Evolutionary conservation across 345 rosid species (phyloP).

Genomic region (Diplotaxis tenuifolia): DNA sequence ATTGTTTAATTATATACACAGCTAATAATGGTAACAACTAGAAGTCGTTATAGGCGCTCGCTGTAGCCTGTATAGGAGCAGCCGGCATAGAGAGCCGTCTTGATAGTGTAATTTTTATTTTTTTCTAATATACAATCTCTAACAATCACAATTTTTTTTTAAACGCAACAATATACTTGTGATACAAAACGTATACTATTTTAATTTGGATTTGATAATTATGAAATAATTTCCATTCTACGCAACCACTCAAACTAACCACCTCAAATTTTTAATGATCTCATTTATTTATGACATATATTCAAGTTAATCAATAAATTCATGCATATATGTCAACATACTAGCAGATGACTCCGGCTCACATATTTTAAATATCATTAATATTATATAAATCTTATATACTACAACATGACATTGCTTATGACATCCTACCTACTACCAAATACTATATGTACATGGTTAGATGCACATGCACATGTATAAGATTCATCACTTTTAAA

Average conservation of each 20-base stretch:
- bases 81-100: conserved; percentile 30
- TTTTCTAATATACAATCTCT: neutral
- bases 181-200: neutral
- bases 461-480: conserved; percentile 12
- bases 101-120: neutral
- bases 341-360: conserved; percentile 16
- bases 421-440: conserved; percentile 32
- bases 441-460: neutral
- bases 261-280: neutral
- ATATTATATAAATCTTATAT: conserved; percentile 9
- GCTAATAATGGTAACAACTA: conserved; percentile 18
- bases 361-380: neutral
- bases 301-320: neutral
- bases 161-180: neutral
- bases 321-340: conserved; percentile 21
- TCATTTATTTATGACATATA: neutral
- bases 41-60: conserved; percentile 9
- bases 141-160: no score
- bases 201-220: neutral
- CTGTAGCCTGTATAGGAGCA: conserved; percentile 3
- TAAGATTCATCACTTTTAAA: neutral
- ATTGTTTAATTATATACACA: neutral
- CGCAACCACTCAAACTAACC: conserved; percentile 17
- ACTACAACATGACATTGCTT: conserved; percentile 7
- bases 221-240: neutral